A percentile compares a stretch with the other conserved stretches of the same genome.
Evolutionary conservation across 768 basidiomycete species (phyloP).

Genomic region (Suillus fuscotomentosus): DNA sequence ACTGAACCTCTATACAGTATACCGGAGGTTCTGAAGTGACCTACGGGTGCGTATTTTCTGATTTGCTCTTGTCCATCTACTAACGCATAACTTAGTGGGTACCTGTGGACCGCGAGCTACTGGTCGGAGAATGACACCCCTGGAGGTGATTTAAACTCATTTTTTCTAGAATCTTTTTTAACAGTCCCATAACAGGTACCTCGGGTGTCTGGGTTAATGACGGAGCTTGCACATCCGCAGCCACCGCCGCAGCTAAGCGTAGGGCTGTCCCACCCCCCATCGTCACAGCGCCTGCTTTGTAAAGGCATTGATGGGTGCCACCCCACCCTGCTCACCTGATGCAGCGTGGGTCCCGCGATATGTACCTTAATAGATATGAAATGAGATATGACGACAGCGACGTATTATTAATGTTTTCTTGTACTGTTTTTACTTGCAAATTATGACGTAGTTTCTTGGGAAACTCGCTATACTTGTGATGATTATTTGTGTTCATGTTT

Average conservation of each 20-base stretch:
- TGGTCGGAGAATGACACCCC: conserved; percentile 42
- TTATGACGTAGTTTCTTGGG: not conserved
- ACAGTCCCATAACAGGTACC: conserved; percentile 30
- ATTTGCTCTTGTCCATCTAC: not conserved
- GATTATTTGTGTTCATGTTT: not conserved
- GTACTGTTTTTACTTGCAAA: not conserved
- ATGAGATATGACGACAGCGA: not conserved
- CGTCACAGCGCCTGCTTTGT: conserved; percentile 9
- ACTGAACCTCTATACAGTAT: conserved; percentile 33
- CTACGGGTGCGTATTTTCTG: conserved; percentile 33
- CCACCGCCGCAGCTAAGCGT: not conserved
- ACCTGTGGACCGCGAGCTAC: conserved; percentile 47
- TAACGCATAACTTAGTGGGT: conserved; percentile 30
- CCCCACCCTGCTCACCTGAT: not conserved
- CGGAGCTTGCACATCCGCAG: conserved; percentile 42
- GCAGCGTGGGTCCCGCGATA: too few relatives aligned
- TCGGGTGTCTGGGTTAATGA: conserved; percentile 57
- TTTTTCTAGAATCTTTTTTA: not conserved
- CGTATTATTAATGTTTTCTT: not conserved
- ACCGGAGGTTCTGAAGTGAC: conserved; percentile 38
- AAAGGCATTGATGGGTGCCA: not conserved
- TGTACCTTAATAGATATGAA: not conserved
- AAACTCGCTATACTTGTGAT: not conserved
- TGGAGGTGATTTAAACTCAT: conserved; percentile 18
- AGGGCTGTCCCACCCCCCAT: not conserved